phyloP scores from a whole-genome alignment of 2,329 filamentous ascomycete species.

The Neospermospora avenae region DNA sequence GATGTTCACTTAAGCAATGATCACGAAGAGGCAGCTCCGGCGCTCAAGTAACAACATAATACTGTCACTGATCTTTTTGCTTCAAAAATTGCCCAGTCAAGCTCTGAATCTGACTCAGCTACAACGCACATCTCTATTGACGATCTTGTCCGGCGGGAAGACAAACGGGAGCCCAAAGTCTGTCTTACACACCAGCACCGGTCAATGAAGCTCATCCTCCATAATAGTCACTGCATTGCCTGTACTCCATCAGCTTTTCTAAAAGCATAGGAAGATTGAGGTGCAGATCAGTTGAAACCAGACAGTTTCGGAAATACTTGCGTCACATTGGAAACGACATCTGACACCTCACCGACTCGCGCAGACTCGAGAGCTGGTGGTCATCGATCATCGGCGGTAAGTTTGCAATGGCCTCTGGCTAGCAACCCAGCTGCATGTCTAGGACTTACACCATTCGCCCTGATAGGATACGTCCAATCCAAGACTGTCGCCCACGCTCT shows the following conservation, averaged over 20 bases:
- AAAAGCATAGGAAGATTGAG: conserved; percentile 14
- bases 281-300: neutral
- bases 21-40: too few species aligned
- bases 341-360: conserved; percentile 12
- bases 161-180: too few species aligned
- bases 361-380: conserved; percentile 12
- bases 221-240: conserved; percentile 16
- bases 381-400: conserved; percentile 11
- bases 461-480: conserved; percentile 16
- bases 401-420: conserved; percentile 8
- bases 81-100: too few species aligned
- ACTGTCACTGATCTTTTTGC: too few species aligned
- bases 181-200: too few species aligned
- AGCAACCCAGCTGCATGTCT: conserved; percentile 17
- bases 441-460: conserved; percentile 19
- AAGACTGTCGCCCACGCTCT: conserved; percentile 20
- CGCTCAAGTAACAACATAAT: too few species aligned
- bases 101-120: too few species aligned
- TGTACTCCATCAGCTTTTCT: conserved; percentile 18
- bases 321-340: conserved; percentile 15
- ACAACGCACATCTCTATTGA: too few species aligned
- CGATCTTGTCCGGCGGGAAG: too few species aligned
- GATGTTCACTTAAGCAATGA: too few species aligned
- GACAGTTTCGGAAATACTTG: conserved; percentile 1
- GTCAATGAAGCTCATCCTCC: conserved; percentile 17